Evolutionary conservation across 2,329 filamentous ascomycete species (phyloP).

Genomic region (Diaporthe citriasiana): DNA sequence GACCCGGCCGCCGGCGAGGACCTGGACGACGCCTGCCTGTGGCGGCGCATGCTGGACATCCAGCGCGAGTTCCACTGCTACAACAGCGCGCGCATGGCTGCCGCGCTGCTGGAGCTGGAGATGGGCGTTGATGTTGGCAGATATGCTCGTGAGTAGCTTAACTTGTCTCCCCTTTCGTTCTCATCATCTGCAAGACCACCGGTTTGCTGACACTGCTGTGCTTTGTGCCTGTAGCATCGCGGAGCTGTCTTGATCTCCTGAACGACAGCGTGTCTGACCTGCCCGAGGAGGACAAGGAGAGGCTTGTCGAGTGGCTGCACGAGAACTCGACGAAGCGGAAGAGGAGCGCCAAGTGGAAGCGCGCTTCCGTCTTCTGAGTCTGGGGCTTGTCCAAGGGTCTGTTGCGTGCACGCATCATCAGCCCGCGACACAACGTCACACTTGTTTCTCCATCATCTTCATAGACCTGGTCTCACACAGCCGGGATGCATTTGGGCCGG

Average conservation of each 20-base stretch:
- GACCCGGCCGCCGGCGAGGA: conserved; percentile 48
- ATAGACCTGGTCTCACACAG: conserved; percentile 5
- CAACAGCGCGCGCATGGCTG: conserved; percentile 60
- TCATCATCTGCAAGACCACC: background rate
- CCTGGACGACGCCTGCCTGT: conserved; percentile 55
- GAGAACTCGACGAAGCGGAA: conserved; percentile 34
- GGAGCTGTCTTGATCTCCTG: conserved; percentile 50
- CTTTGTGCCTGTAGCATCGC: conserved; percentile 45
- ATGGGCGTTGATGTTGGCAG: conserved; percentile 52
- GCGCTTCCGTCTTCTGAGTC: conserved; percentile 23
- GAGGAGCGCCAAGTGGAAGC: conserved; percentile 38
- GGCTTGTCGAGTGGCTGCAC: conserved; percentile 45
- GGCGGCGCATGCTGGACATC: conserved; percentile 59
- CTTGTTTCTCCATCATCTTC: background rate
- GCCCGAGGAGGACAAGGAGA: conserved; percentile 46
- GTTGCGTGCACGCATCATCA: background rate
- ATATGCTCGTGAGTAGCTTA: conserved; percentile 54
- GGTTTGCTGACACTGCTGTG: background rate
- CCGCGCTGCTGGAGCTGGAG: conserved; percentile 55
- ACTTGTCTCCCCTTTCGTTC: background rate
- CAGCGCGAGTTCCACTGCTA: conserved; percentile 59
- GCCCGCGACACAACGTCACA: no score
- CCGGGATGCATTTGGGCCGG: background rate
- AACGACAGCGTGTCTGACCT: conserved; percentile 50
- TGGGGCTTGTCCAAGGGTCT: no score